Base-by-base conservation (phyloP, 306 rosid genomes). In the Quercus alba region DNA sequence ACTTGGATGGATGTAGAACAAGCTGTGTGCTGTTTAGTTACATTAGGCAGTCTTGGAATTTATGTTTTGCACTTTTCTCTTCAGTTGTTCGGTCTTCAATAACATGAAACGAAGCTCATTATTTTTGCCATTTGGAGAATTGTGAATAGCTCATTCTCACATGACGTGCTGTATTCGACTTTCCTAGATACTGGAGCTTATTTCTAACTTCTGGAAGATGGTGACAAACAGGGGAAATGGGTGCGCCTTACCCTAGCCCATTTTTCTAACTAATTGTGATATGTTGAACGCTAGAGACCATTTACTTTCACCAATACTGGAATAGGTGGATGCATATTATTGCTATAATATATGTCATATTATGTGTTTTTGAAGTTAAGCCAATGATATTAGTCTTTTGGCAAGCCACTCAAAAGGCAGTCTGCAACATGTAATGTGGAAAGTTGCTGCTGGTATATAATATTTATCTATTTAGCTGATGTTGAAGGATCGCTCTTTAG, bases 121-220 rank as follows among this genome's bases (percentile, higher is more conserved):
- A 41, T 87, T 85, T 90, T 86, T 78, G 88, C 89, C 86, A 80
- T 68, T 74, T 76, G 78, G 69, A 80, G 84, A 87, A 82, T 74
- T 85, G 89, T 88, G 90, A 86, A 89, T 87, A 89, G 85, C 92
- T 86, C 82, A 77, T 84, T 84, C 87, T 83, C 84, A 75, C 85
- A 38, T 79, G 80, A 79, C 81, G 71, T 73, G 81, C 81, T 13
- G 79, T 86, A 10, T 33, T 73, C 77, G 88, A 79, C 68, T 56
- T 73, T 52, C 72, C 87, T 79, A 72, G 73, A 79, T 83, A 67
- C 80, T 59, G 74, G 87, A 81, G 64, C 78, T 56, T 72, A 80
- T 85, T 17, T 78, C 92, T 84, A 91, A 89, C 92, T 28, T 78
- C 44, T 26, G 49, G 81, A 84, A 83, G 78, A 83, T 70, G 62